phyloP scores from a whole-genome alignment of 306 rosid species.

The Morella rubra region DNA sequence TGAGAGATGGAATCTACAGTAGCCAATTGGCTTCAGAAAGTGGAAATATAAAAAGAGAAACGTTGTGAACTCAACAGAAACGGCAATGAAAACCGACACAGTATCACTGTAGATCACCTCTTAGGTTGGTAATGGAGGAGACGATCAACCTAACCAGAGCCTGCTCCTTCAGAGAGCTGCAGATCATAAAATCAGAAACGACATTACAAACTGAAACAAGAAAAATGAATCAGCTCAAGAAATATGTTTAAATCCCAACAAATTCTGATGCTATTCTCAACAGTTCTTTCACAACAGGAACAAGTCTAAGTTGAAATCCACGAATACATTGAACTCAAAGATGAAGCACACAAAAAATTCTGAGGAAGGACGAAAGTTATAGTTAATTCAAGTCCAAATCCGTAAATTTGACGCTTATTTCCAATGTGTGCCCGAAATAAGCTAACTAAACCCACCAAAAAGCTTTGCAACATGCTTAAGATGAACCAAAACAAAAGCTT shows the following conservation, averaged over 20 bases:
- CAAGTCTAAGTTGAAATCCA: neutral
- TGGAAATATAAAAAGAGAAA: neutral
- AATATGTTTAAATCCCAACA: neutral
- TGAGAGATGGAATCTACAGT: neutral
- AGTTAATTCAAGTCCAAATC: neutral
- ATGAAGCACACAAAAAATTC: neutral
- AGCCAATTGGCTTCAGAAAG: neutral
- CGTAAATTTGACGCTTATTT: neutral
- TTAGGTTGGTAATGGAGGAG: neutral
- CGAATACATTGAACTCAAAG: neutral
- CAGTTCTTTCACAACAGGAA: neutral
- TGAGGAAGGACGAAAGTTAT: neutral
- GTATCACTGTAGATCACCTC: neutral
- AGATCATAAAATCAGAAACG: neutral
- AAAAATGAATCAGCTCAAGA: neutral
- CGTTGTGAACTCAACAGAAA: neutral
- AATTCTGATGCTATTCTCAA: neutral
- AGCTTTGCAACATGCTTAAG: neutral
- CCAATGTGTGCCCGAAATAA: neutral
- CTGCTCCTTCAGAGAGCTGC: neutral
- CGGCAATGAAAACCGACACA: neutral
- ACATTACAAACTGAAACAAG: neutral
- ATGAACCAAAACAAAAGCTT: constrained; percentile 4
- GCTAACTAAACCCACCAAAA: neutral
- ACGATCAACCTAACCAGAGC: neutral